A percentile compares a stretch with the other conserved stretches of the same genome.
Conservation (phyloP, 2,329 filamentous ascomycete species). For the Elsinoe batatas region DNA sequence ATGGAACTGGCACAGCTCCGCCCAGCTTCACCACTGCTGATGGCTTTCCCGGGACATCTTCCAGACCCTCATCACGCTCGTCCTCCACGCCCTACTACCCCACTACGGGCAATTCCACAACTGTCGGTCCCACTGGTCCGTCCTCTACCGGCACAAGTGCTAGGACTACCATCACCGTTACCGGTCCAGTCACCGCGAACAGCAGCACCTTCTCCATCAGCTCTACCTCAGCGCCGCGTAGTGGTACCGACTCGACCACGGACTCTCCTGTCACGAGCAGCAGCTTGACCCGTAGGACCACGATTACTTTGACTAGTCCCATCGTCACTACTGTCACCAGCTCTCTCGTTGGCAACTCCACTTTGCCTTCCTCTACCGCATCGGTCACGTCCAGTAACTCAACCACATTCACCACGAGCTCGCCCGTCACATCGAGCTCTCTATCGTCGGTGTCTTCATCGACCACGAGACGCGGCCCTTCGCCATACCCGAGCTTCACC, state of each 20-base stretch:
- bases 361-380: background rate
- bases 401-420: background rate
- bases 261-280: constrained; percentile 10
- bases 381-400: background rate
- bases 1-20: constrained; percentile 5
- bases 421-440: background rate
- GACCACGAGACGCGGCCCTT: background rate
- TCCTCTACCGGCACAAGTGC: constrained; percentile 9
- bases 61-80: background rate
- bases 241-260: constrained; percentile 11
- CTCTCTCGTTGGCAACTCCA: background rate
- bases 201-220: constrained; percentile 4
- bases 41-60: constrained; percentile 5
- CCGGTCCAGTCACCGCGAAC: constrained; percentile 7
- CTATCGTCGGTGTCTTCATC: background rate
- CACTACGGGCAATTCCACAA: background rate
- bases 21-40: background rate
- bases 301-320: constrained; percentile 9
- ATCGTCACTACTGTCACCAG: constrained; percentile 4
- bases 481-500: constrained; percentile 4
- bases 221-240: background rate
- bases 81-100: background rate
- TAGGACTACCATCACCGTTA: constrained; percentile 10
- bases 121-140: background rate
- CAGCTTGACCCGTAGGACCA: background rate